Evolutionary conservation across 2,329 filamentous ascomycete species (phyloP), one percentile per base, ranked within the genome.

Genomic region (Apiospora kogelbergensis): DNA sequence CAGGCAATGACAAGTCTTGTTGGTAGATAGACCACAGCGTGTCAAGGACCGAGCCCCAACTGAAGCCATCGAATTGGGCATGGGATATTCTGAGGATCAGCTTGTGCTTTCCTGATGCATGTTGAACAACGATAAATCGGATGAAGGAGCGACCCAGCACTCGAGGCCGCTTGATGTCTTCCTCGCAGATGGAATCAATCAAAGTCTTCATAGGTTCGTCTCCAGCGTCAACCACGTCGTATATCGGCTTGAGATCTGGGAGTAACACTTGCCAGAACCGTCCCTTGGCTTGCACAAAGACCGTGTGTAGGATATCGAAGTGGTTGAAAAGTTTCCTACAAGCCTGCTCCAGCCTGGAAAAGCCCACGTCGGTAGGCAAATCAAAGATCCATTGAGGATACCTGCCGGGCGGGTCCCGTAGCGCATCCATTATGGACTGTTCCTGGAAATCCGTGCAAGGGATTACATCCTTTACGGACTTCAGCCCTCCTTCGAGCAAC

Each of bases 371-470:
- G n/a, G 46, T 45, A 24, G 66, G 66, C 33, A 67, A 37, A 26
- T 57, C 66, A 44, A 67, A 67, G 33, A 67, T 67, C 66, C 66
- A 67, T 26, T 67, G 66, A 3, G 66, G 66, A 20, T 60, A 67
- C 44, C 66, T 17, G 22, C 66, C 48, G 6, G 46, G 66, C 1
- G 66, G 66, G 40, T 67, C 66, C 40, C 60, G 45, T 17, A 67
- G 48, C 37, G 66, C 66, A n/a, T 67, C 26, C 48, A 63, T 26
- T 20, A 67, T 40, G 9, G 66, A 67, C 26, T 40, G 66, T n/a
- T 42, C 33, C 17, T 67, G 66, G 26, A 67, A 67, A 22, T 67
- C 66, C 45, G 66, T 57, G 40, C 46, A 46, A 63, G 66, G 66
- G 30, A 67, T 24, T n/a, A 67, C 45, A 20, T 67, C 66, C n/a